Percentiles rank a stretch among this genome's conserved stretches.
phyloP scores from a whole-genome alignment of 2,329 filamentous ascomycete species.

The Scedosporium boydii region DNA sequence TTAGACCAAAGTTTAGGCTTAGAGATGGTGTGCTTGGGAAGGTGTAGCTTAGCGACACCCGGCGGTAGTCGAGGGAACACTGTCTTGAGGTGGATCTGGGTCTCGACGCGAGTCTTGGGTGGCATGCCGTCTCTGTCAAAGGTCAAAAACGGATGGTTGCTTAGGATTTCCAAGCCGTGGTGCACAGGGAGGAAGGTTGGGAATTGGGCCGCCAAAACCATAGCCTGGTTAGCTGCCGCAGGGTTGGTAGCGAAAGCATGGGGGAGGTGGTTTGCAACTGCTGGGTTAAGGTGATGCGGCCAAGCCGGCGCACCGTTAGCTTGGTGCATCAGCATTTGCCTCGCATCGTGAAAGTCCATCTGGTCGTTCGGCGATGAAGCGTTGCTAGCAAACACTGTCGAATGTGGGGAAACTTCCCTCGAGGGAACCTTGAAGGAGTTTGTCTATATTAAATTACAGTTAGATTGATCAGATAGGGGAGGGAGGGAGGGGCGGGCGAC shows the following conservation, averaged over 20 bases:
- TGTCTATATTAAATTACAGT: constrained; percentile 16
- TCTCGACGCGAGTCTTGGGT: constrained; percentile 61
- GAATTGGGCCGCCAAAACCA: constrained; percentile 3
- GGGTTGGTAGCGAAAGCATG: background rate
- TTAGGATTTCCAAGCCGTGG: background rate
- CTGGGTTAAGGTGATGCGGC: background rate
- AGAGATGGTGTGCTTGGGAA: constrained; percentile 84
- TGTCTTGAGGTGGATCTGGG: constrained; percentile 84
- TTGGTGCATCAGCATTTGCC: background rate
- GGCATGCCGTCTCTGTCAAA: constrained; percentile 7
- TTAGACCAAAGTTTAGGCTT: constrained; percentile 87
- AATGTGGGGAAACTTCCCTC: constrained; percentile 45
- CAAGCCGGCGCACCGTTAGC: background rate
- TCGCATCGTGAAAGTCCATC: background rate
- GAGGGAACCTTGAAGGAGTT: constrained; percentile 40
- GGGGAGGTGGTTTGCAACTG: background rate
- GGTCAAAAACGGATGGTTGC: constrained; percentile 1
- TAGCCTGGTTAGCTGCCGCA: background rate
- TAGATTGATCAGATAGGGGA: constrained; percentile 8
- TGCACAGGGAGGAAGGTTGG: background rate
- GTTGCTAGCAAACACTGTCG: constrained; percentile 40
- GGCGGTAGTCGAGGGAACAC: constrained; percentile 66
- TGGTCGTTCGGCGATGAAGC: constrained; percentile 35
- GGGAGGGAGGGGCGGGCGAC: background rate
- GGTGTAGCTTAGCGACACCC: constrained; percentile 69